Evolutionary conservation across 306 rosid species (phyloP).

Genomic region (Lablab purpureus): DNA sequence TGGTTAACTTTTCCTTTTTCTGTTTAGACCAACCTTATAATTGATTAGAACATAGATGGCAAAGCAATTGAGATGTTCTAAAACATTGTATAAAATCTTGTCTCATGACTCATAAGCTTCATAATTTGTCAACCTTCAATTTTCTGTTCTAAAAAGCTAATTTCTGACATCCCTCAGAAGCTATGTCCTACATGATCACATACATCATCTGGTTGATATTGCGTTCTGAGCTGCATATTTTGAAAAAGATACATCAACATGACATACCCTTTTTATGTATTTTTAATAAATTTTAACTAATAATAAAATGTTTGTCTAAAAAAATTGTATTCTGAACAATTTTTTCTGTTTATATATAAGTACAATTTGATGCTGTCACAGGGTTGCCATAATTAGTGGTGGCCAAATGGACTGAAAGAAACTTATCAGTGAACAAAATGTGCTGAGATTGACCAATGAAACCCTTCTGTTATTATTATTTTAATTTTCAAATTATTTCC

Average conservation of each 20-base stretch:
- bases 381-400: constrained; percentile 46
- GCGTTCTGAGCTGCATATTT: not conserved
- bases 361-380: not conserved
- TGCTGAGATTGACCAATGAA: constrained; percentile 60
- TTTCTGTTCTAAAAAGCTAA: not conserved
- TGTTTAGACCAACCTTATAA: not conserved
- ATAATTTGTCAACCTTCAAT: constrained; percentile 2
- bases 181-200: constrained; percentile 5
- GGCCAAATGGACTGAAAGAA: constrained; percentile 45
- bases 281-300: too few relatives aligned
- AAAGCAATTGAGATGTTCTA: constrained; percentile 29
- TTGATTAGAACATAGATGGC: constrained; percentile 22
- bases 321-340: too few relatives aligned
- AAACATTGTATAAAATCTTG: constrained; percentile 9
- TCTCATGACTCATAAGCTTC: constrained; percentile 2
- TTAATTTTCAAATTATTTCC: not conserved
- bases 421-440: constrained; percentile 64
- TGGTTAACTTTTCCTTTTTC: not conserved
- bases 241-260: constrained; percentile 35
- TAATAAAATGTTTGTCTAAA: too few relatives aligned
- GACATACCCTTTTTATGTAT: not conserved
- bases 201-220: constrained; percentile 17
- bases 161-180: not conserved
- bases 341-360: not conserved
- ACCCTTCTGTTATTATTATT: not conserved